Evolutionary conservation across 2,329 filamentous ascomycete species (phyloP).

Genomic region (Venturia effusa): DNA sequence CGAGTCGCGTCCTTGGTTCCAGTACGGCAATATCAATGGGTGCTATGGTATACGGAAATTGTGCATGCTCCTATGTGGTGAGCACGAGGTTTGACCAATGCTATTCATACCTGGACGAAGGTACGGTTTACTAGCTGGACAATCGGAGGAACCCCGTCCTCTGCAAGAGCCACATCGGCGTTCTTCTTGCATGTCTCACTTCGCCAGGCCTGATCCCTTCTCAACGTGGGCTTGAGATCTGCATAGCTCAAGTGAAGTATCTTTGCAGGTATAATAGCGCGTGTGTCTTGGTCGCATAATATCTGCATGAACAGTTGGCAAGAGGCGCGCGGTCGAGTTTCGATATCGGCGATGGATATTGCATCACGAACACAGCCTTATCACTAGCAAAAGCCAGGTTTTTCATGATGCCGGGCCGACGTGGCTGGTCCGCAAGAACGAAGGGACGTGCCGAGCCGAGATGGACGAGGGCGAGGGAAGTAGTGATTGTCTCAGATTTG

Average conservation of each 20-base stretch:
- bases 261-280: background rate
- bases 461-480: background rate
- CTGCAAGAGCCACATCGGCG: background rate
- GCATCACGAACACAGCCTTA: background rate
- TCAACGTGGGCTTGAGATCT: background rate
- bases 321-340: background rate
- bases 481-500: background rate
- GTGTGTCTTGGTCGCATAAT: background rate
- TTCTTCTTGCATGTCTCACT: background rate
- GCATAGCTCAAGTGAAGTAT: background rate
- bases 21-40: background rate
- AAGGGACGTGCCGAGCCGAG: constrained; percentile 1
- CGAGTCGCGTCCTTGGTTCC: background rate
- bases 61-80: background rate
- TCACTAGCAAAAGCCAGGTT: background rate
- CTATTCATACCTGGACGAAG: background rate
- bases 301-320: background rate
- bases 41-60: background rate
- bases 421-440: background rate
- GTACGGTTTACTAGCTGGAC: background rate
- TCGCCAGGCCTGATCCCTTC: background rate
- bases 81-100: background rate
- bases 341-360: background rate
- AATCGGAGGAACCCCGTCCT: background rate
- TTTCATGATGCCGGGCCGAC: background rate